Percentiles rank a stretch among this genome's conserved stretches.
Conservation (phyloP, 2,329 filamentous ascomycete species). For the Ascochyta pisi region DNA sequence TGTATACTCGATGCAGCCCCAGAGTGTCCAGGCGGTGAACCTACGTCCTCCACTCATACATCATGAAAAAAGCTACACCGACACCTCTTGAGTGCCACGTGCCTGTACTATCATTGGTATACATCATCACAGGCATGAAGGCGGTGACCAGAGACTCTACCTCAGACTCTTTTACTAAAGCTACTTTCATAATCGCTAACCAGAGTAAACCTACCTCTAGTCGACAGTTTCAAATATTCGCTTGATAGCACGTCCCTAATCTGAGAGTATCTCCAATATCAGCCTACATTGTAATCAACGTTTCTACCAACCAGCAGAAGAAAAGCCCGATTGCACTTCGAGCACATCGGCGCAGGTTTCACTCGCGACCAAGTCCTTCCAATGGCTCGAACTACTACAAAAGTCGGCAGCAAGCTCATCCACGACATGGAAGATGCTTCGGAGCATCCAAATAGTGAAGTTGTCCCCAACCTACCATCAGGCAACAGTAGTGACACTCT, state of each 20-base stretch:
- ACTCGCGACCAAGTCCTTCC: neutral
- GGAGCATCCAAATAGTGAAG: neutral
- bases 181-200: neutral
- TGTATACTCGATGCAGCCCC: neutral
- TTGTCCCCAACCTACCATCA: conserved; percentile 7
- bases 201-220: neutral
- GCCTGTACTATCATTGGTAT: neutral
- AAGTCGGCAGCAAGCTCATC: neutral
- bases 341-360: neutral
- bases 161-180: neutral
- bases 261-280: neutral
- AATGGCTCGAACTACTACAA: neutral
- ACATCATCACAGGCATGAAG: neutral
- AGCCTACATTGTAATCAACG: neutral
- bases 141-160: neutral
- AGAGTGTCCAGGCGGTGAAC: conserved; percentile 2
- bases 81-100: neutral
- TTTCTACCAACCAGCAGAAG: neutral
- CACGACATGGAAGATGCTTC: neutral
- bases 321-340: neutral
- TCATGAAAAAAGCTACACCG: conserved; percentile 4
- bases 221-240: neutral
- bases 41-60: neutral
- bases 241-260: neutral
- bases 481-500: conserved; percentile 25